Conservation (phyloP, 2,329 filamentous ascomycete genomes). For the Botrytis fabae region DNA sequence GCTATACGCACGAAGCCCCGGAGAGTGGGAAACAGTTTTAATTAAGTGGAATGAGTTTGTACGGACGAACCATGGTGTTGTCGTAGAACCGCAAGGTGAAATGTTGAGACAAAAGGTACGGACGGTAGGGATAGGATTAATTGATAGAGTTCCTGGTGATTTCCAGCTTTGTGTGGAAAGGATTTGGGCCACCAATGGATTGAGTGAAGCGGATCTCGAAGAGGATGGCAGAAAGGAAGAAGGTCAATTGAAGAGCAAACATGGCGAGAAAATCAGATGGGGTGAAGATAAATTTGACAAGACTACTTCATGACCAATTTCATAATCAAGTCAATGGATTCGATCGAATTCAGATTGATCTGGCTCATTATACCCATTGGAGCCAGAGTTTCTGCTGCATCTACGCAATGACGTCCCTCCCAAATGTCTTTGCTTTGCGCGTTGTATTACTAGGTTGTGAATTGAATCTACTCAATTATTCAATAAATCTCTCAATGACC, state of each 20-base stretch:
- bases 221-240: slow-evolving; percentile 40
- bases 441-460: background rate
- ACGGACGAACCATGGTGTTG: slow-evolving; percentile 86
- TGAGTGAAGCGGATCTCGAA: slow-evolving; percentile 31
- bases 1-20: slow-evolving; percentile 73
- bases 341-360: background rate
- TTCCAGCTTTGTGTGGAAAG: slow-evolving; percentile 84
- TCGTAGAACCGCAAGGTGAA: slow-evolving; percentile 90
- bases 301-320: background rate
- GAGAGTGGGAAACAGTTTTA: slow-evolving; percentile 93
- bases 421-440: background rate
- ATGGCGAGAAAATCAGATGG: slow-evolving; percentile 48
- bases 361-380: background rate
- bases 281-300: slow-evolving; percentile 30
- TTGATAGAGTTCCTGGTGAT: slow-evolving; percentile 82
- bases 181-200: slow-evolving; percentile 83
- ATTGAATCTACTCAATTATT: background rate
- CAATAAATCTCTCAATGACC: background rate
- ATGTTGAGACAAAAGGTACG: slow-evolving; percentile 83
- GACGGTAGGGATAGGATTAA: slow-evolving; percentile 83
- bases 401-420: background rate
- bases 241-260: slow-evolving; percentile 46
- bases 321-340: background rate
- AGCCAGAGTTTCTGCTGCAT: background rate
- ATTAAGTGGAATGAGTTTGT: slow-evolving; percentile 93